Evolutionary conservation across 805 yeast genomes (phyloP).

Genomic region (Teunomyces barrocoloradensis): DNA sequence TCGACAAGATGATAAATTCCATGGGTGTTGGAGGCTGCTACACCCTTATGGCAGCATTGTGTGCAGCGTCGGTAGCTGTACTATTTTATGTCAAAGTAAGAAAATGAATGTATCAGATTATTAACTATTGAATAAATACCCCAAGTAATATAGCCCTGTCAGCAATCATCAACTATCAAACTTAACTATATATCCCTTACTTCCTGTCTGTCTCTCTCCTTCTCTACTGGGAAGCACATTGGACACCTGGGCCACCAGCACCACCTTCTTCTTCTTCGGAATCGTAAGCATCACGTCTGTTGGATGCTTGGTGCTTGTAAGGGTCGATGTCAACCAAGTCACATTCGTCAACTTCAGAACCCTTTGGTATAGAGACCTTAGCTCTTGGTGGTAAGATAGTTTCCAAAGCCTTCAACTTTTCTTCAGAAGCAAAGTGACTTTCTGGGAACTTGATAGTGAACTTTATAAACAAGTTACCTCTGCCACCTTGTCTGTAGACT

Average conservation of each 20-base stretch:
- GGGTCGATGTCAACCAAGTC: slow-evolving; percentile 68
- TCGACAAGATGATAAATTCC: slow-evolving; percentile 53
- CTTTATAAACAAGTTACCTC: slow-evolving; percentile 82
- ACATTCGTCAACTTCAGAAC: slow-evolving; percentile 79
- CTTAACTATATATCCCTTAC: not conserved
- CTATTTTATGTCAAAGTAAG: not conserved
- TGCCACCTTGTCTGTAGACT: slow-evolving; percentile 79
- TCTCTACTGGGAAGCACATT: slow-evolving; percentile 87
- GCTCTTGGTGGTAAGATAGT: slow-evolving; percentile 76
- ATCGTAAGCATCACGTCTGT: slow-evolving; percentile 44
- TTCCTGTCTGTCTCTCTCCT: not conserved
- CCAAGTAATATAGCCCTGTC: not conserved
- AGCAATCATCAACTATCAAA: slow-evolving; percentile 1
- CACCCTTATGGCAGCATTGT: slow-evolving; percentile 62
- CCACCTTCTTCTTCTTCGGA: slow-evolving; percentile 48
- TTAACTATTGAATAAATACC: slow-evolving; percentile 7
- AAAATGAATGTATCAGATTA: not conserved
- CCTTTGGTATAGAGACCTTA: slow-evolving; percentile 58
- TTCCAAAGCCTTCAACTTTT: slow-evolving; percentile 70
- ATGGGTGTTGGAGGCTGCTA: slow-evolving; percentile 76
- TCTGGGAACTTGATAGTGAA: slow-evolving; percentile 89
- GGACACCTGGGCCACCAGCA: slow-evolving; percentile 70
- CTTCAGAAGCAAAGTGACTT: slow-evolving; percentile 70
- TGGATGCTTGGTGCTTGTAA: slow-evolving; percentile 48
- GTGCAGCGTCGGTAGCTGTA: slow-evolving; percentile 10